These are phyloP conservation scores for Populus tomentosa DNA, from an alignment of 441 rosid genomes.

Conservation along the genomic window DNA sequence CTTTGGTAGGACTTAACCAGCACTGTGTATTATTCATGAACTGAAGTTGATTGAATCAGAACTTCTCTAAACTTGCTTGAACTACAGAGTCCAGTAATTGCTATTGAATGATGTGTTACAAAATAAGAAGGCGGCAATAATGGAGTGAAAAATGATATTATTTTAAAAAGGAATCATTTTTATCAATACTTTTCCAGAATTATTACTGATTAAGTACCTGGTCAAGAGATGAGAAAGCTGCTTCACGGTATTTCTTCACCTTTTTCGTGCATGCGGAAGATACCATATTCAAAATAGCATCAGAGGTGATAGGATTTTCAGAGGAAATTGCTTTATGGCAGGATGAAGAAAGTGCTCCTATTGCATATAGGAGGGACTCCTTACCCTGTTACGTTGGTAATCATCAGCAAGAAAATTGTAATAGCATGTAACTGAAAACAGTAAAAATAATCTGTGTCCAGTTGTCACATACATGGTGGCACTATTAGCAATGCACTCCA, in stretches of 20 bases:
- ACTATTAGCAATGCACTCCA: not conserved
- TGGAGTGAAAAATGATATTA: not conserved
- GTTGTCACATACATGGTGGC: not conserved
- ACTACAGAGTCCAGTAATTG: not conserved
- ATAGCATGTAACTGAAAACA: not conserved
- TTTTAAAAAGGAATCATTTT: not conserved
- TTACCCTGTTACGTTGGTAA: constrained; percentile 59
- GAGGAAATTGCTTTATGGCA: constrained; percentile 72
- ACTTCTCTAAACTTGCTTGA: not conserved
- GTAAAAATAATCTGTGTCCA: not conserved
- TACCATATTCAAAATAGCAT: constrained; percentile 55
- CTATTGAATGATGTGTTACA: not conserved
- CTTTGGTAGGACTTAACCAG: not conserved
- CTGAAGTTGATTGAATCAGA: not conserved
- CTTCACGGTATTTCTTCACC: constrained; percentile 77
- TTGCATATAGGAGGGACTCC: constrained; percentile 74
- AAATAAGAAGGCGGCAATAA: not conserved
- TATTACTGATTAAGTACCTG: constrained; percentile 43
- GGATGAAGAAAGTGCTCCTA: constrained; percentile 69
- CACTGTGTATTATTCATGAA: not conserved
- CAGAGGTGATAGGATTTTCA: constrained; percentile 56
- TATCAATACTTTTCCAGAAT: not conserved
- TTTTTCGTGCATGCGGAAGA: constrained; percentile 78
- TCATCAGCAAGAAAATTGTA: constrained; percentile 4
- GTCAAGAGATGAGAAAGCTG: constrained; percentile 72